Conservation (phyloP, 371 early-diverging fungal genomes). For the Lichtheimia ornata region DNA sequence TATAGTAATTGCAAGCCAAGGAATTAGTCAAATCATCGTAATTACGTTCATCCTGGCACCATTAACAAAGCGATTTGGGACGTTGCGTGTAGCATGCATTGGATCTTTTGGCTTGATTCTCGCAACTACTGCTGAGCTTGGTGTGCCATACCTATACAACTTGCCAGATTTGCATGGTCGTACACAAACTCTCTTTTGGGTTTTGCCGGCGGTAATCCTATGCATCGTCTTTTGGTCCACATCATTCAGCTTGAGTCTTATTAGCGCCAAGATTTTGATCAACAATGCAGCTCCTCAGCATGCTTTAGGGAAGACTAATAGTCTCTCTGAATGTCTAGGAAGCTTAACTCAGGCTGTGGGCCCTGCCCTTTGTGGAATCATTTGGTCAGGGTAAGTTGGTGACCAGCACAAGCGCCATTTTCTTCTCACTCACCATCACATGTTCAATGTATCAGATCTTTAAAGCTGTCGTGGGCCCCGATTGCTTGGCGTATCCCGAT, state of each 20-base stretch:
- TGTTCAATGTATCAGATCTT: neutral
- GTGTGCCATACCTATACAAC: conserved; percentile 29
- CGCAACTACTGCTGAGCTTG: conserved; percentile 39
- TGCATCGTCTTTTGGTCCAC: too few species aligned
- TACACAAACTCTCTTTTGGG: too few species aligned
- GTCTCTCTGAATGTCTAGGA: conserved; percentile 23
- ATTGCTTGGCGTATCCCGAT: neutral
- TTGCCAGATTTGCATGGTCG: neutral
- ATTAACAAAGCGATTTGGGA: conserved; percentile 44
- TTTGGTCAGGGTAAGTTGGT: conserved; percentile 41
- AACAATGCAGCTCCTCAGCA: too few species aligned
- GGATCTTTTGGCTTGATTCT: conserved; percentile 41
- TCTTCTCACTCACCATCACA: neutral
- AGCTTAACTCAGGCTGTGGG: conserved; percentile 41
- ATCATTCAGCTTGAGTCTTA: too few species aligned
- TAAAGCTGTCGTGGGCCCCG: conserved; percentile 1
- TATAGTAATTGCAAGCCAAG: conserved; percentile 49
- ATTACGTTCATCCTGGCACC: conserved; percentile 54
- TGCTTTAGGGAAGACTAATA: too few species aligned
- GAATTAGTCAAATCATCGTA: conserved; percentile 46
- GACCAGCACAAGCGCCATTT: neutral
- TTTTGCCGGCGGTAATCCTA: too few species aligned
- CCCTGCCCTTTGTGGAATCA: conserved; percentile 39
- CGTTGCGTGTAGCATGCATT: conserved; percentile 45
- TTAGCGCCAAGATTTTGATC: too few species aligned